phyloP scores from a whole-genome alignment of 2,329 filamentous ascomycete genomes.

The Diaporthe velutina region DNA sequence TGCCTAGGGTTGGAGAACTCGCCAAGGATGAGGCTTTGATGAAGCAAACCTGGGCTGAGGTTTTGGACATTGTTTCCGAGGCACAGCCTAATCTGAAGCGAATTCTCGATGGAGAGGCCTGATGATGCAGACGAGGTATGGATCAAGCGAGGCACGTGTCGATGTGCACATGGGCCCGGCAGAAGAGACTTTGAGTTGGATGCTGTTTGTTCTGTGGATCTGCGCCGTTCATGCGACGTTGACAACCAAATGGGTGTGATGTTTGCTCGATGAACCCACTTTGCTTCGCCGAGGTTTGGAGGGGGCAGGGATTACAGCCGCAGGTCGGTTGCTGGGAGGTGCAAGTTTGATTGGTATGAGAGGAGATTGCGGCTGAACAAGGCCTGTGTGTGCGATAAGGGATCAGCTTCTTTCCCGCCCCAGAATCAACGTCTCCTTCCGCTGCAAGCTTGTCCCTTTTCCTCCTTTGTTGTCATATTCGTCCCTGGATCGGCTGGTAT shows the following conservation, averaged over 20 bases:
- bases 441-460: background rate
- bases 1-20: background rate
- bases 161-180: background rate
- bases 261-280: background rate
- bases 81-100: background rate
- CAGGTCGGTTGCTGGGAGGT: background rate
- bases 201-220: background rate
- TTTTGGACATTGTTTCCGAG: background rate
- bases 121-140: background rate
- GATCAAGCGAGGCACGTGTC: background rate
- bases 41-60: slow-evolving; percentile 7
- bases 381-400: background rate
- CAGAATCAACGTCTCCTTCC: background rate
- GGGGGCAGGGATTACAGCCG: background rate
- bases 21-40: slow-evolving; percentile 10
- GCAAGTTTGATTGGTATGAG: background rate
- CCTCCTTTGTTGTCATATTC: background rate
- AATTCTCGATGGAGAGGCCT: background rate
- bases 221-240: no score
- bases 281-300: background rate
- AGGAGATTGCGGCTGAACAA: background rate
- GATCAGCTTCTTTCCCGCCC: background rate
- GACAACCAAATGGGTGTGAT: background rate
- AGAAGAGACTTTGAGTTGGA: background rate
- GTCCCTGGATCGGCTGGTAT: background rate